Evolutionary conservation across 306 rosid species (phyloP).

Genomic region (Vigna angularis): DNA sequence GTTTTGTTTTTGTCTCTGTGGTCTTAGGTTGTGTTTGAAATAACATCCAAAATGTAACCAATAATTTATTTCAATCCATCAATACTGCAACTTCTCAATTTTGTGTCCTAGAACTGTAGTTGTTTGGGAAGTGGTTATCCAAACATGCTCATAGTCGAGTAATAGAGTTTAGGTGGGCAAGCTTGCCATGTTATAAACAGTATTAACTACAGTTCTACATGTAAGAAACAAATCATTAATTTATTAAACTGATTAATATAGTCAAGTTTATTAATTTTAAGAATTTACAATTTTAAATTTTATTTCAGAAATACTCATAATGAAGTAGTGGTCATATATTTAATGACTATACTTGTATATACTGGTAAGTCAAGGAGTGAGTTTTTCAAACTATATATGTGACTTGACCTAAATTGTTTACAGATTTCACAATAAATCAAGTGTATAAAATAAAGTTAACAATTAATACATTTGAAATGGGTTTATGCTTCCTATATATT

Average conservation of each 20-base stretch:
- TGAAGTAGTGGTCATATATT: not conserved
- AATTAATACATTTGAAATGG: not conserved
- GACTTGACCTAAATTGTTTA: not conserved
- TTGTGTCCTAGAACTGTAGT: no score
- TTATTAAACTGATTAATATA: not conserved
- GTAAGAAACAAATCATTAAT: not conserved
- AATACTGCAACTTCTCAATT: no score
- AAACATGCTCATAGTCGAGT: not conserved
- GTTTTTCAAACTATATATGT: not conserved
- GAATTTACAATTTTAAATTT: not conserved
- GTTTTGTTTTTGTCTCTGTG: not conserved
- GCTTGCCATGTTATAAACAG: not conserved
- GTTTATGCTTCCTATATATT: not conserved
- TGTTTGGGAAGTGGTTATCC: no score
- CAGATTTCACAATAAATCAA: not conserved
- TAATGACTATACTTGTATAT: not conserved
- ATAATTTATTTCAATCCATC: no score
- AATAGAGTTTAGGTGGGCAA: conserved; percentile 18
- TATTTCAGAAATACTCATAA: not conserved
- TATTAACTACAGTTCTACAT: not conserved
- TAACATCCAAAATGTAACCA: no score
- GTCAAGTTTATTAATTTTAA: not conserved
- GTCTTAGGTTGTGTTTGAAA: not conserved
- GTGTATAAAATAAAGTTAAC: not conserved
- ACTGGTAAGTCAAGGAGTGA: not conserved